phyloP scores from a whole-genome alignment of 2,329 filamentous ascomycete species.

The Fonsecaea monophora region DNA sequence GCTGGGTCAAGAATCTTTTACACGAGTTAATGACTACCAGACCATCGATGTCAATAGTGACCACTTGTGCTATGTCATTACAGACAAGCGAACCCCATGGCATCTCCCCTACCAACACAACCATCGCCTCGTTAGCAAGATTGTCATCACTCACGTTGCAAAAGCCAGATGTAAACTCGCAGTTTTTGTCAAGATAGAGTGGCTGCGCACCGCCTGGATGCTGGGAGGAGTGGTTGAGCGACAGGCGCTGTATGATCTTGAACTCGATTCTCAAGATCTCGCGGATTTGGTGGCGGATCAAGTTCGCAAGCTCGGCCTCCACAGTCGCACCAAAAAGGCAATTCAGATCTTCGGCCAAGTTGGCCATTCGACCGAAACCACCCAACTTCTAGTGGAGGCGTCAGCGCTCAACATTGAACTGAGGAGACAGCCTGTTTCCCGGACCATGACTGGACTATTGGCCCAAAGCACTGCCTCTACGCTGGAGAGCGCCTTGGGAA shows the following conservation, averaged over 20 bases:
- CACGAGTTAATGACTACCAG: conserved; percentile 79
- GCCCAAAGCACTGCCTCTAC: conserved; percentile 76
- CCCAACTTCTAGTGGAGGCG: conserved; percentile 48
- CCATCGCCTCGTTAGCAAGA: conserved; percentile 85
- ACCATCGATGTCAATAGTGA: conserved; percentile 83
- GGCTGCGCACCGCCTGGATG: conserved; percentile 70
- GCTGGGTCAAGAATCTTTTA: conserved; percentile 64
- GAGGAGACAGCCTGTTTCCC: conserved; percentile 45
- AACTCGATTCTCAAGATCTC: conserved; percentile 57
- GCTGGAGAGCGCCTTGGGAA: conserved; percentile 74
- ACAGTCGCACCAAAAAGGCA: conserved; percentile 57
- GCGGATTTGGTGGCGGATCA: conserved; percentile 59
- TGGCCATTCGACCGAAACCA: conserved; percentile 58
- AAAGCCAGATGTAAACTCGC: conserved; percentile 93
- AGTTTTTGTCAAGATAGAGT: conserved; percentile 86
- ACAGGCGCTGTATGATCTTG: conserved; percentile 73
- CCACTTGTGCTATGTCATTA: conserved; percentile 73
- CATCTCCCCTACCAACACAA: conserved; percentile 80
- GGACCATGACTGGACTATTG: conserved; percentile 71
- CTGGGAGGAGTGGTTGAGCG: conserved; percentile 57
- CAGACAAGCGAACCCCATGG: conserved; percentile 72
- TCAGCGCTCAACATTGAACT: conserved; percentile 63
- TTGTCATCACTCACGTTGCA: conserved; percentile 90
- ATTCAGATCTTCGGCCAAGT: conserved; percentile 58
- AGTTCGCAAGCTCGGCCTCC: conserved; percentile 54